A percentile compares a stretch with the other conserved stretches of the same genome.
Evolutionary conservation across 495 filamentous ascomycete species (phyloP).

Genomic region (Trichoderma orchidacearum): DNA sequence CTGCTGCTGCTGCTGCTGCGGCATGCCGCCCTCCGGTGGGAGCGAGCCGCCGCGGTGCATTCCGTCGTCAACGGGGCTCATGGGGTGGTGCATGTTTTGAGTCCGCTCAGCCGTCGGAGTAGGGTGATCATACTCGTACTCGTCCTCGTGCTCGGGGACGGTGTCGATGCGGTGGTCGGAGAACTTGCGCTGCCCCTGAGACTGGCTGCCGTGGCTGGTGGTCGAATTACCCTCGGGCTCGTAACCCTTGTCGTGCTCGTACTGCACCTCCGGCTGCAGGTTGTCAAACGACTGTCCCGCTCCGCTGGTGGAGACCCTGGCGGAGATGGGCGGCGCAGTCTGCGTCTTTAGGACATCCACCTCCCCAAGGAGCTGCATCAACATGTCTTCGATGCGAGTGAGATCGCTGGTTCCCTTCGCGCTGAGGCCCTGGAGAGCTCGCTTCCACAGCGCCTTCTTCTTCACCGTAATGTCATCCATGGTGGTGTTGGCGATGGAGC

Average conservation of each 20-base stretch:
- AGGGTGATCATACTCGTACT: constrained; percentile 43
- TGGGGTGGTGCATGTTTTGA: constrained; percentile 12
- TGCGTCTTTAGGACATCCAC: constrained; percentile 75
- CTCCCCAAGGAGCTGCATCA: constrained; percentile 79
- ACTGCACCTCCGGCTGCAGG: constrained; percentile 40
- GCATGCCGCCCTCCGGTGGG: constrained; percentile 44
- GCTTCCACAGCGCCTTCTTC: constrained; percentile 78
- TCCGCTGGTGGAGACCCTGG: constrained; percentile 22
- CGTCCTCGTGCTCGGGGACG: constrained; percentile 65
- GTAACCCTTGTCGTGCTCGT: constrained; percentile 52
- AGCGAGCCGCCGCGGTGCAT: constrained; percentile 45
- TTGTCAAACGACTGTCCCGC: constrained; percentile 38
- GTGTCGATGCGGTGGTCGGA: constrained; percentile 77
- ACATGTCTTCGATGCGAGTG: constrained; percentile 85
- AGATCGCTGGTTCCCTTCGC: constrained; percentile 80
- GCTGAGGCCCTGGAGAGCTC: constrained; percentile 79
- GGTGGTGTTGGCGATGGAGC: constrained; percentile 46
- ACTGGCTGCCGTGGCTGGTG: constrained; percentile 51
- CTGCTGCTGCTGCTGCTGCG: constrained; percentile 17
- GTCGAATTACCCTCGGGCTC: constrained; percentile 76
- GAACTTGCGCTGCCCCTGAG: constrained; percentile 49
- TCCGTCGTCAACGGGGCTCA: constrained; percentile 32
- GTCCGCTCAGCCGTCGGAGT: constrained; percentile 15
- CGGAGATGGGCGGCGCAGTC: constrained; percentile 19
- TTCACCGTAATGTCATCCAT: constrained; percentile 63